Evolutionary conservation across 805 yeast species (phyloP), one percentile per base, ranked within the genome.

Genomic region (Cyberlindnera mycetangii): DNA sequence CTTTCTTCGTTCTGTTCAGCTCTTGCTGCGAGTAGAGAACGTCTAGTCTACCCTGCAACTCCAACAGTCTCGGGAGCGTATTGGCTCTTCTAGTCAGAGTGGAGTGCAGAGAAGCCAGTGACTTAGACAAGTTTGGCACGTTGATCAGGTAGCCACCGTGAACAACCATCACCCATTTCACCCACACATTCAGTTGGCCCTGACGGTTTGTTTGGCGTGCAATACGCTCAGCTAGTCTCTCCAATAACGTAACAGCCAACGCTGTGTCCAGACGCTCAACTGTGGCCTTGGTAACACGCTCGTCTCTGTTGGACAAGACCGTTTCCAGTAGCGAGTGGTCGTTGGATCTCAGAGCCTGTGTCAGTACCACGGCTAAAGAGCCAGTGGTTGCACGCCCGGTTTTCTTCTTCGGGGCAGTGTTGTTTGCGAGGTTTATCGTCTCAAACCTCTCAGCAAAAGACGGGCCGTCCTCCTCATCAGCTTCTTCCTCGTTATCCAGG

Each of bases 321-420:
- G 88, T 79, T 63, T 93, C 98, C 50, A 93, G 72, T 45, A 93
- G 70, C 9, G 93, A 70, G 56, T 83, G 89, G 62, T 93, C 99
- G 57, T 86, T 87, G 17, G 95, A 82, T 56, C 79, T 82, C 50
- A 93, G 72, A 0, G 99, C 92, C 68, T 93, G 99, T 12, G 90
- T 72, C 36, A 93, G 71, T n/a, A 93, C 79, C 1, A 85, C 81
- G 2, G 96, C 79, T 48, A 90, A 76, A 2, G 96, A 80, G 41
- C 93, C 95, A 5, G 85, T 78, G 8, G 80, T 75, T 17, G 81
- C 78, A 44, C 72, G 74, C 49, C 76, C 75, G 47, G 69, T 69
- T 36, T 66, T 65, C 48, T 66, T 64, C 35, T 58, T 53, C 41
- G 58, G 55, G 17, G 45, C 37, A 40, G 54, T 54, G 37, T 52